A percentile compares a stretch with the other conserved stretches of the same genome.
Evolutionary conservation across 805 yeast species (phyloP).

Genomic region (Cyberlindnera euphorbiiphila): DNA sequence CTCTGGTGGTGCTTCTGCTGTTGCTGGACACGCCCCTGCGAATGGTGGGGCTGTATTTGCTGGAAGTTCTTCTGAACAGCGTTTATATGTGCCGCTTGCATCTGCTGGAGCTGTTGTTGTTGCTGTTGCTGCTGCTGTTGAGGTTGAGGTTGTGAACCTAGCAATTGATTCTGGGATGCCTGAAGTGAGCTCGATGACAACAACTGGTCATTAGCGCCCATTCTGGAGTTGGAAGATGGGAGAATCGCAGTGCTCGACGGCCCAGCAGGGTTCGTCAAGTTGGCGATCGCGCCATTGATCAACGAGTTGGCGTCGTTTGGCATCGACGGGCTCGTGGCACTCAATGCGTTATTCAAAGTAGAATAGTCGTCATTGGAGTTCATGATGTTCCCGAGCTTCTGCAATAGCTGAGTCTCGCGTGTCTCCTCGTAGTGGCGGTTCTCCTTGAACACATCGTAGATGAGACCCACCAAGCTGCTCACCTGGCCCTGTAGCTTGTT

Average conservation of each 20-base stretch:
- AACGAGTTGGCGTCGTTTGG: constrained; percentile 18
- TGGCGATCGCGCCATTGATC: constrained; percentile 24
- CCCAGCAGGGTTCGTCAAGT: constrained; percentile 12
- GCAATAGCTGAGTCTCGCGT: constrained; percentile 22
- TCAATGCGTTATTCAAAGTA: constrained; percentile 10
- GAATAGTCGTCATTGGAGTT: constrained; percentile 21
- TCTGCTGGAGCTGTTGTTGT: constrained; percentile 13
- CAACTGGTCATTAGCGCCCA: constrained; percentile 19
- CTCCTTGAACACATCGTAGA: constrained; percentile 26
- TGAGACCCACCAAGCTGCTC: constrained; percentile 21
- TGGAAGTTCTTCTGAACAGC: constrained; percentile 18
- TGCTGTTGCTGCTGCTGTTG: constrained; percentile 9
- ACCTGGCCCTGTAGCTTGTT: constrained; percentile 26
- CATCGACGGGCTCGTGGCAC: constrained; percentile 10
- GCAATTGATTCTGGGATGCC: constrained; percentile 9
- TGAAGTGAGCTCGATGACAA: constrained; percentile 18
- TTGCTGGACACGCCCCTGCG: constrained; percentile 7
- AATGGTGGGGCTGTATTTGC: constrained; percentile 18
- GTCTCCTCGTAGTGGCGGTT: constrained; percentile 25
- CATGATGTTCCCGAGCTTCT: constrained; percentile 22
- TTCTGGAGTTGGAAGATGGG: constrained; percentile 16
- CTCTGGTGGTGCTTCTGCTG: constrained; percentile 12
- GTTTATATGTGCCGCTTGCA: constrained; percentile 12
- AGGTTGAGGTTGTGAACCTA: constrained; percentile 6
- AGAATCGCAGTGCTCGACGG: constrained; percentile 10